phyloP scores from a whole-genome alignment of 2,329 filamentous ascomycete species.

The Leptographium flavum region DNA sequence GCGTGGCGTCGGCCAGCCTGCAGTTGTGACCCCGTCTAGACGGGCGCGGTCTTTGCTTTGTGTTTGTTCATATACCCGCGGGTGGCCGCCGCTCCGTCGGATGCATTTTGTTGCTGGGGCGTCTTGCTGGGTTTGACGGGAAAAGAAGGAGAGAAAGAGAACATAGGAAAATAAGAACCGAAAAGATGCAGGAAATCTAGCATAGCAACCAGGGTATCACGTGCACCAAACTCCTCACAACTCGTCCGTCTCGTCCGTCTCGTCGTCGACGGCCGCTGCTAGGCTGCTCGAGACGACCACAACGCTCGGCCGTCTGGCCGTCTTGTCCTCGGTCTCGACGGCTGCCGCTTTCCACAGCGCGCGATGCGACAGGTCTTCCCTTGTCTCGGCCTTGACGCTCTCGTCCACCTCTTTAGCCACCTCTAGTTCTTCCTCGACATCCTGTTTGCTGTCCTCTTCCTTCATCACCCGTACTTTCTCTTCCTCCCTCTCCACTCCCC shows the following conservation, averaged over 20 bases:
- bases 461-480: neutral
- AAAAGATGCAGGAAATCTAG: too few relatives aligned
- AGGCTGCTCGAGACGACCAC: slow-evolving; percentile 6
- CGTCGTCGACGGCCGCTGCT: neutral
- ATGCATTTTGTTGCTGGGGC: too few relatives aligned
- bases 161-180: too few relatives aligned
- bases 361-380: too few relatives aligned
- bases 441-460: neutral
- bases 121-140: too few relatives aligned
- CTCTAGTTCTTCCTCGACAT: neutral
- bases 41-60: neutral
- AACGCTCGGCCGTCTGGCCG: neutral
- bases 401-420: neutral
- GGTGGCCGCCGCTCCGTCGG: too few relatives aligned
- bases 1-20: slow-evolving; percentile 25
- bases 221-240: neutral
- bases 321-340: too few relatives aligned
- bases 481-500: slow-evolving; percentile 3
- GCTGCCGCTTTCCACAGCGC: too few relatives aligned
- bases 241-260: slow-evolving; percentile 10
- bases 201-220: slow-evolving; percentile 5
- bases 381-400: neutral
- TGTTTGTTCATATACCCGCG: neutral
- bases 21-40: slow-evolving; percentile 17
- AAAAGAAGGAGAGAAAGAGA: too few relatives aligned